Conservation (phyloP, 306 rosid species). For the Casuarina glauca region DNA sequence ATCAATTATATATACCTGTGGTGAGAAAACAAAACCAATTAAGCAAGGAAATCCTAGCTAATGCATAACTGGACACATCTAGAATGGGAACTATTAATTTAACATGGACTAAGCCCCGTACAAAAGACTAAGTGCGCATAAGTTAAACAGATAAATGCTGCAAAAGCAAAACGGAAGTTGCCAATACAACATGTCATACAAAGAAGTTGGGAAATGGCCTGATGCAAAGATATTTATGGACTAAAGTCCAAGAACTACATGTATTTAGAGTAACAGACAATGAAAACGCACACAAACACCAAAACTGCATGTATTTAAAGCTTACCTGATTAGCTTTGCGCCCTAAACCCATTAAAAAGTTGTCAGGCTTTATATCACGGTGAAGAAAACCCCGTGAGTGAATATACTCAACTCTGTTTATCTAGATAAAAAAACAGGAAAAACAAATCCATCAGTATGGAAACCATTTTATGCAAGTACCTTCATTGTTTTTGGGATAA, state of each 20-base stretch:
- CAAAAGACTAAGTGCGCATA: not conserved
- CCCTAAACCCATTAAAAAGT: constrained; percentile 98
- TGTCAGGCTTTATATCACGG: constrained; percentile 99
- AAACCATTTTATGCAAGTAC: constrained; percentile 11
- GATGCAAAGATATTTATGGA: not conserved
- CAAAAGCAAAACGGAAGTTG: not conserved
- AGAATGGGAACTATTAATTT: not conserved
- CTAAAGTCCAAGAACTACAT: not conserved
- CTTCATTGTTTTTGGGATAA: constrained; percentile 14
- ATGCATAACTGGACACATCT: not conserved
- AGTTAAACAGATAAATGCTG: constrained; percentile 1
- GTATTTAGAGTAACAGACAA: constrained; percentile 2
- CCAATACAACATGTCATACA: not conserved
- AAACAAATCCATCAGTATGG: constrained; percentile 29
- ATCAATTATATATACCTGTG: constrained; percentile 91
- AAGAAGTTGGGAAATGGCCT: not conserved
- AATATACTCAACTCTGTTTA: constrained; percentile 97
- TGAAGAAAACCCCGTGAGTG: constrained; percentile 97
- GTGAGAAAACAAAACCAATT: constrained; percentile 23
- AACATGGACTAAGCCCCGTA: not conserved
- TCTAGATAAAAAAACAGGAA: constrained; percentile 41
- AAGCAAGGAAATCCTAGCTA: constrained; percentile 17
- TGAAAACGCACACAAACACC: constrained; percentile 18
- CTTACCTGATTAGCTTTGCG: constrained; percentile 98
- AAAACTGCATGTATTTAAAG: not conserved